A percentile compares a stretch with the other conserved stretches of the same genome.
Evolutionary conservation across 805 yeast genomes (phyloP).

Genomic region (Myxozyma kluyveri): DNA sequence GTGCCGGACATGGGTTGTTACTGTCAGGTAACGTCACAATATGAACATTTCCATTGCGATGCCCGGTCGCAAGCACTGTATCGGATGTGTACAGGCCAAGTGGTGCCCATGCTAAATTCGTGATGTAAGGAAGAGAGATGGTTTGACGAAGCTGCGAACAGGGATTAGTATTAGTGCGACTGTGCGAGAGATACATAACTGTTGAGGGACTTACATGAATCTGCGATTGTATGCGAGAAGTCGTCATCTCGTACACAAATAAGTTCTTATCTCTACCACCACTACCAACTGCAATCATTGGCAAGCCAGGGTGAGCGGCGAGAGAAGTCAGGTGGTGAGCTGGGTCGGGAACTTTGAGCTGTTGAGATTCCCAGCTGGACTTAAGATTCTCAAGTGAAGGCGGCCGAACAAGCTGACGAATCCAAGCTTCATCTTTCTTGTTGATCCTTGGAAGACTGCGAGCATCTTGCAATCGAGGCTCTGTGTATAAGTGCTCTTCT

Average conservation of each 20-base stretch:
- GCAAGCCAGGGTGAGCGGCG: constrained; percentile 39
- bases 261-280: constrained; percentile 49
- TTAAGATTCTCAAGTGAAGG: constrained; percentile 23
- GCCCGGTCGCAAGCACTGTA: constrained; percentile 61
- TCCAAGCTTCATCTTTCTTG: constrained; percentile 28
- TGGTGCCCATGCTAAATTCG: constrained; percentile 46
- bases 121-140: constrained; percentile 52
- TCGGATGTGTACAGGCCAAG: constrained; percentile 42
- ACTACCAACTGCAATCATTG: constrained; percentile 55
- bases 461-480: not conserved
- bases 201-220: too few species aligned
- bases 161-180: not conserved
- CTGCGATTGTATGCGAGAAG: constrained; percentile 24
- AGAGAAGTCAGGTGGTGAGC: constrained; percentile 38
- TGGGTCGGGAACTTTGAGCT: constrained; percentile 43
- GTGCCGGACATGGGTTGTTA: constrained; percentile 55
- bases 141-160: constrained; percentile 51
- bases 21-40: constrained; percentile 65
- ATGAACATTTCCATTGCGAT: constrained; percentile 70
- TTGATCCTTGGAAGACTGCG: constrained; percentile 7
- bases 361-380: constrained; percentile 13
- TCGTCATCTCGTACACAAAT: constrained; percentile 52
- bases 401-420: constrained; percentile 24
- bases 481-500: not conserved
- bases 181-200: too few species aligned